Evolutionary conservation across 2,329 filamentous ascomycete species (phyloP).

Genomic region (Fonsecaea multimorphosa): DNA sequence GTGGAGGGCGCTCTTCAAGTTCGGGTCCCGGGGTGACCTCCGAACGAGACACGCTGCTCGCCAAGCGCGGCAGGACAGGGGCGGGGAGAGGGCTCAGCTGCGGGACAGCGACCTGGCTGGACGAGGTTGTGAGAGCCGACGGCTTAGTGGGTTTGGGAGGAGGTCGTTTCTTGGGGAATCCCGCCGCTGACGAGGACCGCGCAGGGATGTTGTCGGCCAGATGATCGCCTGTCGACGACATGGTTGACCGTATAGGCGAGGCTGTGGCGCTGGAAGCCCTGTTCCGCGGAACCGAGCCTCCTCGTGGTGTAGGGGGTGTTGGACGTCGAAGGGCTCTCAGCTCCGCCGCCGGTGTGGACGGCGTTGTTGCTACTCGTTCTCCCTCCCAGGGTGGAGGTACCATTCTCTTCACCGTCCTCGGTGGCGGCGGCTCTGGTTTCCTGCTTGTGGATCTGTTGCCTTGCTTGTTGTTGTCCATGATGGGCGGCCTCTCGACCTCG

Average conservation of each 20-base stretch:
- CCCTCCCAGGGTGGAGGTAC: slow-evolving; percentile 33
- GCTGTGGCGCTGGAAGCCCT: slow-evolving; percentile 22
- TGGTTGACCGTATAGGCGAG: slow-evolving; percentile 15
- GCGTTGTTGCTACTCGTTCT: slow-evolving; percentile 24
- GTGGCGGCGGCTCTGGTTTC: slow-evolving; percentile 39
- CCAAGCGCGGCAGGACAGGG: slow-evolving; percentile 20
- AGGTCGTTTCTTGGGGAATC: slow-evolving; percentile 50
- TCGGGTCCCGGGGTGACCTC: slow-evolving; percentile 3
- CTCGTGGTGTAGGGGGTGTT: slow-evolving; percentile 25
- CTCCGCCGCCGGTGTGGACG: slow-evolving; percentile 11
- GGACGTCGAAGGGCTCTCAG: slow-evolving; percentile 11
- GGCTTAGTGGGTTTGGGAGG: slow-evolving; percentile 70
- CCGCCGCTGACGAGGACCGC: slow-evolving; percentile 47
- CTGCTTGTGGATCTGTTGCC: slow-evolving; percentile 39
- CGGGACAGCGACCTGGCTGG: slow-evolving; percentile 28
- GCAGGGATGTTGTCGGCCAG: slow-evolving; percentile 44
- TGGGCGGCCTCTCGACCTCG: slow-evolving; percentile 33
- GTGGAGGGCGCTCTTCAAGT: slow-evolving; percentile 29
- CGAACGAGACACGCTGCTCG: slow-evolving; percentile 11
- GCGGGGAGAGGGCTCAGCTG: slow-evolving; percentile 22
- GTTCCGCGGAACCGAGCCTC: slow-evolving; percentile 5
- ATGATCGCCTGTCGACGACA: slow-evolving; percentile 8
- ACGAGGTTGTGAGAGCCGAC: slow-evolving; percentile 46
- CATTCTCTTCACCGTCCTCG: slow-evolving; percentile 32
- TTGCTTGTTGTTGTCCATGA: slow-evolving; percentile 30